Percentiles rank a stretch among this genome's conserved stretches.
Conservation (phyloP, 306 rosid species). For the Rosa chinensis region DNA sequence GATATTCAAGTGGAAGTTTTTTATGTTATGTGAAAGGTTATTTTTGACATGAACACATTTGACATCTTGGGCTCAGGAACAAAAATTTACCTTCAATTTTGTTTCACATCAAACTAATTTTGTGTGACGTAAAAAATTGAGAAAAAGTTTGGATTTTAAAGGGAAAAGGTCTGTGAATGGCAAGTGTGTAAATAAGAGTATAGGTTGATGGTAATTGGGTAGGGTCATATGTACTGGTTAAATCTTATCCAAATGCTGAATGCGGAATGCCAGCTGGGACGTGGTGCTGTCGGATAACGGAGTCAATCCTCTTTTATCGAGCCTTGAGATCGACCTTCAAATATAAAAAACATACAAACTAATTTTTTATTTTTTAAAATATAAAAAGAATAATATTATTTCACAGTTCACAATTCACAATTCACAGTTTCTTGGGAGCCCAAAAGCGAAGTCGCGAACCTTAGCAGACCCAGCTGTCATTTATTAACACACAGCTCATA, state of each 20-base stretch:
- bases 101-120: too few relatives aligned
- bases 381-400: not conserved
- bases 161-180: not conserved
- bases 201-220: not conserved
- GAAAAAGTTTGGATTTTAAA: not conserved
- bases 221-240: too few relatives aligned
- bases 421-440: not conserved
- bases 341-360: not conserved
- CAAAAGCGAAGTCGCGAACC: slow-evolving; percentile 8
- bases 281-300: slow-evolving; percentile 17
- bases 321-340: not conserved
- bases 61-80: too few relatives aligned
- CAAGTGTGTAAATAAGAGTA: not conserved
- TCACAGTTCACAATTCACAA: not conserved
- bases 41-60: too few relatives aligned
- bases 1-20: too few relatives aligned
- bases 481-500: slow-evolving; percentile 7
- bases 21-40: too few relatives aligned
- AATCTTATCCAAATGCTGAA: not conserved
- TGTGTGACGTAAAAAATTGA: too few relatives aligned
- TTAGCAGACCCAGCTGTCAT: slow-evolving; percentile 18
- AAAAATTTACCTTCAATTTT: too few relatives aligned
- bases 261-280: slow-evolving; percentile 20
- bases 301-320: slow-evolving; percentile 20
- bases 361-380: not conserved